Conservation (phyloP, 805 yeast species). For the Candida insectalens region DNA sequence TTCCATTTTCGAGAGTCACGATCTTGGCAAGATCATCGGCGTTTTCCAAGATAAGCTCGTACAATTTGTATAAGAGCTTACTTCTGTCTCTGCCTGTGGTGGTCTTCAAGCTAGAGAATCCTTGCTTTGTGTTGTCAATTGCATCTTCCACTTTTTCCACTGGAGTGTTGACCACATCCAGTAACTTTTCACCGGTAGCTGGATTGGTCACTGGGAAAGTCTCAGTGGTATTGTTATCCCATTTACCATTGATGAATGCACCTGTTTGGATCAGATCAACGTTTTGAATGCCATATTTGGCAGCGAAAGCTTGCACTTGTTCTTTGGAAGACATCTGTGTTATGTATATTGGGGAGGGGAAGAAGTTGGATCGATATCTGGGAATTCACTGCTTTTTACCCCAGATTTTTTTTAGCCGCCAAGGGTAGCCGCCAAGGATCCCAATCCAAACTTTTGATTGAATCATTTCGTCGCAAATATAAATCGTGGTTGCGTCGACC, state of each 20-base stretch:
- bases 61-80: conserved; percentile 40
- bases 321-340: conserved; percentile 17
- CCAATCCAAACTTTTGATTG: conserved; percentile 1
- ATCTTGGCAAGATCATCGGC: conserved; percentile 56
- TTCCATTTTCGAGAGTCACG: conserved; percentile 66
- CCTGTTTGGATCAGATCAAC: conserved; percentile 45
- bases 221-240: conserved; percentile 38
- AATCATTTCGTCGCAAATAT: not conserved
- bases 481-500: not conserved
- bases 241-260: conserved; percentile 64
- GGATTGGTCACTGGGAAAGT: conserved; percentile 70
- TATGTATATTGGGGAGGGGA: not conserved
- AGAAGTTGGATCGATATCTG: not conserved
- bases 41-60: conserved; percentile 44
- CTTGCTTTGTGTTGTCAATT: conserved; percentile 40
- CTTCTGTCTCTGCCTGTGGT: conserved; percentile 51
- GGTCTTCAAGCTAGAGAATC: conserved; percentile 41
- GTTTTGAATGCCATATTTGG: conserved; percentile 30
- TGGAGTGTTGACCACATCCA: conserved; percentile 44
- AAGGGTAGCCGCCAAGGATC: not conserved
- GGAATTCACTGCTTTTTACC: not conserved
- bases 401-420: not conserved
- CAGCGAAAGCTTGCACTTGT: conserved; percentile 19
- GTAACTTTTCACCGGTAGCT: conserved; percentile 44
- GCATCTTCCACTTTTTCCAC: conserved; percentile 43